phyloP scores from a whole-genome alignment of 352 stramenopile species.

The Blastocystis hominis region DNA sequence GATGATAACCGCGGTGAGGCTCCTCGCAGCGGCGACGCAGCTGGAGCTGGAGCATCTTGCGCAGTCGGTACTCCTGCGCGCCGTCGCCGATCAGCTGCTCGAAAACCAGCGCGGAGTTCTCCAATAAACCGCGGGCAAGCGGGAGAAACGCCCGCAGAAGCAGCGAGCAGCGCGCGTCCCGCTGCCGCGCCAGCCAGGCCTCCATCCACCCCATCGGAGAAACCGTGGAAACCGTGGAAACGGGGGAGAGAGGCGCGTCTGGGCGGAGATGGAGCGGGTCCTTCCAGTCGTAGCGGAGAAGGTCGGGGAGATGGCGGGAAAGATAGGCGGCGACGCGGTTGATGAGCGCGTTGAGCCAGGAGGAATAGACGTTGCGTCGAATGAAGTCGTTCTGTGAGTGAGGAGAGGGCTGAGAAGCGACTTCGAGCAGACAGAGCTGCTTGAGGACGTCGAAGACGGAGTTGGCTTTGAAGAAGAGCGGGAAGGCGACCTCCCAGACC shows the following conservation, averaged over 20 bases:
- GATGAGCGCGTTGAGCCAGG: slow-evolving; percentile 21
- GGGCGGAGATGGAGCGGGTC: neutral
- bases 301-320: neutral
- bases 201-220: neutral
- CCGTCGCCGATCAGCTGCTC: neutral
- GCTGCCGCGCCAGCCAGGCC: neutral
- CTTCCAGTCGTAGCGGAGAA: slow-evolving; percentile 2
- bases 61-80: neutral
- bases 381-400: neutral
- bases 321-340: neutral
- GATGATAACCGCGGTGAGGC: neutral
- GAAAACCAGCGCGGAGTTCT: neutral
- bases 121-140: neutral
- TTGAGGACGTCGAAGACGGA: neutral
- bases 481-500: slow-evolving; percentile 17
- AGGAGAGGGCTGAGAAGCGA: neutral
- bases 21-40: neutral
- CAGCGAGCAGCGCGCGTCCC: neutral
- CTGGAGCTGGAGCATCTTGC: neutral
- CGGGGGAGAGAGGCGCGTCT: neutral
- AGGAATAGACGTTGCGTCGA: neutral
- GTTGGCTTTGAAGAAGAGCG: slow-evolving; percentile 35
- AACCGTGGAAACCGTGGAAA: no score
- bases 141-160: neutral
- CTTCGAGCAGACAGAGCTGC: neutral